Percentiles rank a stretch among this genome's conserved stretches.
Evolutionary conservation across 2,329 filamentous ascomycete genomes (phyloP).

Genomic region (Botrytis galanthina): DNA sequence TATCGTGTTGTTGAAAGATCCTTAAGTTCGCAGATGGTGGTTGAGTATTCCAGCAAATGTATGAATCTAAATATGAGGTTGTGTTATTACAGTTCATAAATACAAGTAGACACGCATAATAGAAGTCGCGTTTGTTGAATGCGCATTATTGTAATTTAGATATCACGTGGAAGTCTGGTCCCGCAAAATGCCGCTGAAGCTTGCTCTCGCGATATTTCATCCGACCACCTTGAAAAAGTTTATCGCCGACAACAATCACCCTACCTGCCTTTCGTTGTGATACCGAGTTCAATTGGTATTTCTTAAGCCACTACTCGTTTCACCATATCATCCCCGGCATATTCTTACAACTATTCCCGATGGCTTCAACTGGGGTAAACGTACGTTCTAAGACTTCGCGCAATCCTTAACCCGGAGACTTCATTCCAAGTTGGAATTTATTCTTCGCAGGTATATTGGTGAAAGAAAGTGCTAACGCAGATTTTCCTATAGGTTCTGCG

Average conservation of each 20-base stretch:
- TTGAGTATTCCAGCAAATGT: neutral
- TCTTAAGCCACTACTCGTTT: slow-evolving; percentile 23
- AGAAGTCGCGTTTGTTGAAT: slow-evolving; percentile 8
- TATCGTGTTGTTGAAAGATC: neutral
- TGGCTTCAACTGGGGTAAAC: slow-evolving; percentile 51
- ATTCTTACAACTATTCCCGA: slow-evolving; percentile 26
- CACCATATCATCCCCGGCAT: slow-evolving; percentile 20
- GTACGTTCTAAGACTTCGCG: slow-evolving; percentile 43
- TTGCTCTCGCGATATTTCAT: slow-evolving; percentile 20
- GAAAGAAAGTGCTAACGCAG: slow-evolving; percentile 4
- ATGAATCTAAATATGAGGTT: neutral
- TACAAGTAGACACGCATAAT: slow-evolving; percentile 2
- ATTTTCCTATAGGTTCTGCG: slow-evolving; percentile 73
- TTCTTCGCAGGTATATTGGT: slow-evolving; percentile 4
- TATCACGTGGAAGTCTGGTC: slow-evolving; percentile 16
- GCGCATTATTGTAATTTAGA: slow-evolving; percentile 16
- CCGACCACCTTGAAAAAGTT: slow-evolving; percentile 29
- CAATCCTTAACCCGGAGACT: slow-evolving; percentile 12
- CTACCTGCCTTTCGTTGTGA: slow-evolving; percentile 26
- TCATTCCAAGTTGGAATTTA: slow-evolving; percentile 1
- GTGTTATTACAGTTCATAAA: slow-evolving; percentile 3
- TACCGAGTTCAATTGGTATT: slow-evolving; percentile 35
- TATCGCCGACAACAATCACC: slow-evolving; percentile 22
- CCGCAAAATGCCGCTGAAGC: slow-evolving; percentile 22
- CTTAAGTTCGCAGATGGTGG: neutral